Evolutionary conservation across 2,329 filamentous ascomycete species (phyloP), one percentile per base, ranked within the genome.

Genomic region (Colletotrichum scovillei): DNA sequence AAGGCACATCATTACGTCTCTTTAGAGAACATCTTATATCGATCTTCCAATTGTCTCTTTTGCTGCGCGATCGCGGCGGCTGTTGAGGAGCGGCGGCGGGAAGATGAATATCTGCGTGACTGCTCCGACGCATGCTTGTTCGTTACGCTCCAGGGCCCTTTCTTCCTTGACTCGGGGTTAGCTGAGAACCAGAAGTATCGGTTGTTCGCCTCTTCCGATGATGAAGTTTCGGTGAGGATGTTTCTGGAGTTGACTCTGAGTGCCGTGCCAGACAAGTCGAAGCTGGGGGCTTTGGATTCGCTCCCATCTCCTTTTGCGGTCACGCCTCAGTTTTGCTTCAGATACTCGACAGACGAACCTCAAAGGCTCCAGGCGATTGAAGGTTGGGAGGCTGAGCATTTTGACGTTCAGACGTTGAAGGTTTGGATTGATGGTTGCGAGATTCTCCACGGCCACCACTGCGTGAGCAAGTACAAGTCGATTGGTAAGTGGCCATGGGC

Each of bases 241-340:
- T 67, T 60, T 26, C 22, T 71, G 46, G 68, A 71, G 26, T 24
- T 67, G 56, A 67, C 63, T n/a, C 30, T 71, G 3, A 46, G 68
- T 28, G 30, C 55, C 46, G 42, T 71, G 19, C 19, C 19, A 16
- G 30, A 28, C 28, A n/a, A 8, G 22, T 14, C 35, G 9, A 4
- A 22, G 19, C 35, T 19, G 16, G 19, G 5, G 6, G 14, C 14
- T 14, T 19, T 1, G 28, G 11, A 14, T 35, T n/a, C 35, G 19
- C 11, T 38, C 9, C 35, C 52, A 11, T 7, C 32, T 19, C 64
- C 38, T 6, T 60, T 70, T 35, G 62, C 63, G 9, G n/a, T 49
- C 22, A 70, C 68, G 42, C 68, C 63, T 2, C 62, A 70, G n/a
- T 60, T 60, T 11, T 24, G 5, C 5, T 28, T 67, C 19, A 60